A percentile compares a stretch with the other conserved stretches of the same genome.
Conservation (phyloP, 2,329 filamentous ascomycete species). For the Exophiala dermatitidis region DNA sequence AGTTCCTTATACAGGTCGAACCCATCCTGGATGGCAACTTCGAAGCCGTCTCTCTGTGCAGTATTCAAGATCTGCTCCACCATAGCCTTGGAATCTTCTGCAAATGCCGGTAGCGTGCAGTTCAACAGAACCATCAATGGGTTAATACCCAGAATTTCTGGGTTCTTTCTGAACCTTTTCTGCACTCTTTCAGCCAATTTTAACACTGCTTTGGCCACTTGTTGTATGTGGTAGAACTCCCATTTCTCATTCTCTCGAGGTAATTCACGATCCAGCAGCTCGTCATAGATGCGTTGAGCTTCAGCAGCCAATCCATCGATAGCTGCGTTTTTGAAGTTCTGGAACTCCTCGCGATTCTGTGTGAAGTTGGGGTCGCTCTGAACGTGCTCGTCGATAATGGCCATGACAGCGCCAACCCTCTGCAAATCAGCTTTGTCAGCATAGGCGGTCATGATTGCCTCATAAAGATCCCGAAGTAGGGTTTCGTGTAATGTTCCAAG, state of each 20-base stretch:
- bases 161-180: conserved; percentile 83
- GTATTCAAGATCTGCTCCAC: conserved; percentile 72
- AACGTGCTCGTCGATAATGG: conserved; percentile 74
- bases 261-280: conserved; percentile 70
- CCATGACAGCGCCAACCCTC: conserved; percentile 70
- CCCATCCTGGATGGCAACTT: conserved; percentile 82
- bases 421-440: conserved; percentile 67
- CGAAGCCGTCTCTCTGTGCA: conserved; percentile 60
- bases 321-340: conserved; percentile 65
- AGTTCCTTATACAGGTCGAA: conserved; percentile 90
- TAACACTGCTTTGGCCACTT: conserved; percentile 77
- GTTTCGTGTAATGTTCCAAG: conserved; percentile 71
- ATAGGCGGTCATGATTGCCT: conserved; percentile 80
- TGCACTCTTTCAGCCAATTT: conserved; percentile 81
- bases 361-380: conserved; percentile 70
- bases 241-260: conserved; percentile 73
- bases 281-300: conserved; percentile 71
- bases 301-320: conserved; percentile 64
- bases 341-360: conserved; percentile 60
- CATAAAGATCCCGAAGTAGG: conserved; percentile 77
- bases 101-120: conserved; percentile 81
- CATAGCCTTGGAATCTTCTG: conserved; percentile 79
- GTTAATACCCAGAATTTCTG: conserved; percentile 73
- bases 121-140: conserved; percentile 66
- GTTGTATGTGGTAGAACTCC: conserved; percentile 85